Evolutionary conservation across 179 eudicot species (phyloP).

Genomic region (Pouteria campechiana): DNA sequence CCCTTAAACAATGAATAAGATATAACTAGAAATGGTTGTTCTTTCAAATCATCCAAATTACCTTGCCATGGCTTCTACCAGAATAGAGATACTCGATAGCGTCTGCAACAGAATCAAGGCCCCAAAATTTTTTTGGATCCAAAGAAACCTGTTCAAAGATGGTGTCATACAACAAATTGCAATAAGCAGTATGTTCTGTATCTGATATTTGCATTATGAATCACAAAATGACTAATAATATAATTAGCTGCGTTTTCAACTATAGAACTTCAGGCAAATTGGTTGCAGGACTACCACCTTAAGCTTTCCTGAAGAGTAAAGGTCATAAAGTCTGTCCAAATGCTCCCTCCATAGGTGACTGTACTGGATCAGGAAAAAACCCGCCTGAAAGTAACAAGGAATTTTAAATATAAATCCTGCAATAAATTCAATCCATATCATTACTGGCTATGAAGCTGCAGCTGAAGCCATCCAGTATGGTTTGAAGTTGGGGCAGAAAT

Average conservation of each 20-base stretch:
- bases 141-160: slow-evolving; percentile 41
- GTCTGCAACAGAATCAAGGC: slow-evolving; percentile 83
- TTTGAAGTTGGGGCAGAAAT: too few relatives aligned
- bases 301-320: slow-evolving; percentile 58
- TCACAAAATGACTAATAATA: too few relatives aligned
- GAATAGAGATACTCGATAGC: slow-evolving; percentile 98
- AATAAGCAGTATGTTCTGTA: too few relatives aligned
- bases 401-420: neutral
- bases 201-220: too few relatives aligned
- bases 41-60: slow-evolving; percentile 5
- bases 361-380: slow-evolving; percentile 85
- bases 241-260: too few relatives aligned
- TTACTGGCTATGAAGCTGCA: too few relatives aligned
- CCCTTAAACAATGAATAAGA: neutral
- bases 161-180: neutral
- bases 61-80: slow-evolving; percentile 95
- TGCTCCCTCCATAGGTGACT: slow-evolving; percentile 74
- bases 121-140: slow-evolving; percentile 69
- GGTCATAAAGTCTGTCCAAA: slow-evolving; percentile 55
- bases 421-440: too few relatives aligned
- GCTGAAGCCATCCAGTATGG: too few relatives aligned
- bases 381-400: slow-evolving; percentile 40
- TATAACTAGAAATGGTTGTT: neutral
- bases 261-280: too few relatives aligned
- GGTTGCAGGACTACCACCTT: slow-evolving; percentile 43